Evolutionary conservation across 495 filamentous ascomycete species (phyloP).

Genomic region (Lindgomyces ingoldianus): DNA sequence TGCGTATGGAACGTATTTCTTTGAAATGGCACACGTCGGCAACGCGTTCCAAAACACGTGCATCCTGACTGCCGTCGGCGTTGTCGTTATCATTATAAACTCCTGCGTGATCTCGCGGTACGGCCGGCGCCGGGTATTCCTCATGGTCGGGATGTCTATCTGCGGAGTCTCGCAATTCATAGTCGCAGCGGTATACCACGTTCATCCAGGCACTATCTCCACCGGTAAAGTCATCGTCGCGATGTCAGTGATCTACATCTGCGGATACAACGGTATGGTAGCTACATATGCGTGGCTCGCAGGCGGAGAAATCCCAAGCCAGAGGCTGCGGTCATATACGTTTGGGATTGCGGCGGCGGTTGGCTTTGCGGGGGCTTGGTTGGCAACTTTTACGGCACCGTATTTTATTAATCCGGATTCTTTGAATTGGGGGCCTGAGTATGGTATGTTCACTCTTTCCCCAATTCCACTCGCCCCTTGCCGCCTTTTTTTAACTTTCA

Average conservation of each 20-base stretch:
- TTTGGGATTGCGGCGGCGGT: slow-evolving; percentile 58
- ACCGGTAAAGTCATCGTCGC: slow-evolving; percentile 53
- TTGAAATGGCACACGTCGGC: slow-evolving; percentile 61
- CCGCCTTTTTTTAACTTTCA: neutral
- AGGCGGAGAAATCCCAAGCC: slow-evolving; percentile 59
- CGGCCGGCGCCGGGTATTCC: slow-evolving; percentile 57
- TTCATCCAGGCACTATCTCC: slow-evolving; percentile 47
- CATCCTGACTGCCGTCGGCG: slow-evolving; percentile 57
- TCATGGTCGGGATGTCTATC: slow-evolving; percentile 53
- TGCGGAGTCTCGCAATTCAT: slow-evolving; percentile 59
- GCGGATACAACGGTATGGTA: slow-evolving; percentile 57
- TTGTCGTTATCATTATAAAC: slow-evolving; percentile 60
- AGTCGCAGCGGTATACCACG: slow-evolving; percentile 57
- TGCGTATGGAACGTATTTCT: slow-evolving; percentile 65
- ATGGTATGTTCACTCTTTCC: slow-evolving; percentile 38
- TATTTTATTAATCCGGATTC: slow-evolving; percentile 63
- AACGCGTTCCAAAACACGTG: slow-evolving; percentile 62
- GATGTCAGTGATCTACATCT: slow-evolving; percentile 58
- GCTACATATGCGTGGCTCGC: slow-evolving; percentile 63
- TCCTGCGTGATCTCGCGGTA: slow-evolving; percentile 54
- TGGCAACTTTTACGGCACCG: slow-evolving; percentile 60
- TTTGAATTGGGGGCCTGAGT: slow-evolving; percentile 59
- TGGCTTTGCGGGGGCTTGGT: slow-evolving; percentile 58
- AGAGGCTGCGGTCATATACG: slow-evolving; percentile 58
- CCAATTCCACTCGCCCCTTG: neutral